Evolutionary conservation across 345 rosid genomes (phyloP).

Genomic region (Pugionium cornutum): DNA sequence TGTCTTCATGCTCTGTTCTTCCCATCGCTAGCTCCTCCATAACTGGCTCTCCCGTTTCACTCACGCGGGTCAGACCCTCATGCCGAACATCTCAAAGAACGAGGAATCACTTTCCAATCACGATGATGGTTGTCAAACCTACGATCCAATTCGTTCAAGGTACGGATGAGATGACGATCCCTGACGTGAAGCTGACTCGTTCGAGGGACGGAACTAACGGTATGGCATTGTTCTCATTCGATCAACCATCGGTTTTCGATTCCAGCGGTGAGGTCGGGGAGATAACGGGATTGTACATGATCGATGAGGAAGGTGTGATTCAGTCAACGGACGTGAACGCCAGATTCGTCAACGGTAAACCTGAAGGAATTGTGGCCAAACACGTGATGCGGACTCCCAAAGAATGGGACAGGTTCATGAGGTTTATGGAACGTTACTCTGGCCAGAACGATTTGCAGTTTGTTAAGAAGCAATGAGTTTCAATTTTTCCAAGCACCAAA

Average conservation of each 20-base stretch:
- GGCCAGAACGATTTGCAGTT: constrained; percentile 80
- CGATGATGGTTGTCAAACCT: constrained; percentile 70
- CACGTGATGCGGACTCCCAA: constrained; percentile 73
- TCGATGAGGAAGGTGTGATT: constrained; percentile 92
- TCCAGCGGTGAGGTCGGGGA: constrained; percentile 84
- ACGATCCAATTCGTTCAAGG: constrained; percentile 85
- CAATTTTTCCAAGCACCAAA: too few relatives aligned
- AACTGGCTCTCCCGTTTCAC: constrained; percentile 48
- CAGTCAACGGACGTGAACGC: constrained; percentile 93
- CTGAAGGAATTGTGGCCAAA: constrained; percentile 79
- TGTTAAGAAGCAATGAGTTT: constrained; percentile 60
- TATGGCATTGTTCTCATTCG: constrained; percentile 73
- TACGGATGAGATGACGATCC: constrained; percentile 80
- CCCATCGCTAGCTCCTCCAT: constrained; percentile 47
- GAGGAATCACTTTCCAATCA: constrained; percentile 31
- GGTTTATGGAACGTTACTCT: constrained; percentile 94
- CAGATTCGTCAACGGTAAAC: constrained; percentile 86
- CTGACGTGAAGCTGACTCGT: constrained; percentile 81
- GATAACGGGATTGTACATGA: constrained; percentile 92
- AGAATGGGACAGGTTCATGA: constrained; percentile 96
- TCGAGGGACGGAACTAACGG: constrained; percentile 89
- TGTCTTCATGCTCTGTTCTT: constrained; percentile 45
- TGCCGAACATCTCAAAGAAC: constrained; percentile 32
- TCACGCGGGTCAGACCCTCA: constrained; percentile 26
- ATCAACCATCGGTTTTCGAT: constrained; percentile 87